phyloP scores from a whole-genome alignment of 805 yeast genomes.

The Osmozyma mogii region DNA sequence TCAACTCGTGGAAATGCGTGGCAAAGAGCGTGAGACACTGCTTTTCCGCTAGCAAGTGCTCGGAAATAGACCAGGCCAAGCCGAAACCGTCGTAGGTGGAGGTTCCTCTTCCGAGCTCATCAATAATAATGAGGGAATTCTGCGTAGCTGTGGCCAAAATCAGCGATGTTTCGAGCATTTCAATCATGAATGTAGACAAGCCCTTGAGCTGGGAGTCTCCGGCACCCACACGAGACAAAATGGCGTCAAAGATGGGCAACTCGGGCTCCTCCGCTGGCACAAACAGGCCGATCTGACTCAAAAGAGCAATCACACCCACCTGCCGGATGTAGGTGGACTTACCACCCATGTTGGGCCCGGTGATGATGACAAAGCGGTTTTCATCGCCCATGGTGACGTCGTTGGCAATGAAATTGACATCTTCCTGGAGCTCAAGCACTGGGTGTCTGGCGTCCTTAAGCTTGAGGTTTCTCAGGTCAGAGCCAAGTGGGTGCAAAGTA shows the following conservation, averaged over 20 bases:
- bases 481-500: slow-evolving; percentile 44
- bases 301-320: slow-evolving; percentile 74
- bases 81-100: slow-evolving; percentile 93
- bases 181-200: slow-evolving; percentile 93
- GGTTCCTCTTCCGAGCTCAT: slow-evolving; percentile 94
- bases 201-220: slow-evolving; percentile 97
- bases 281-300: slow-evolving; percentile 88
- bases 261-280: slow-evolving; percentile 76
- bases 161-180: slow-evolving; percentile 89
- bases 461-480: slow-evolving; percentile 37
- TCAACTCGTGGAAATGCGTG: slow-evolving; percentile 95
- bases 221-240: slow-evolving; percentile 96
- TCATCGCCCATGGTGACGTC: slow-evolving; percentile 56
- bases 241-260: slow-evolving; percentile 79
- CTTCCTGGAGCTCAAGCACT: slow-evolving; percentile 88
- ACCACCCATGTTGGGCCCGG: slow-evolving; percentile 98
- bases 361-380: slow-evolving; percentile 72
- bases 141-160: slow-evolving; percentile 73
- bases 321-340: slow-evolving; percentile 90
- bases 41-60: slow-evolving; percentile 63
- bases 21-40: slow-evolving; percentile 85
- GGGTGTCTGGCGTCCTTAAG: slow-evolving; percentile 88
- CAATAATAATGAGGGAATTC: slow-evolving; percentile 79
- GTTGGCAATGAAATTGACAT: slow-evolving; percentile 81
- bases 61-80: slow-evolving; percentile 93